These are phyloP conservation scores for Suillus americanus DNA, from an alignment of 768 basidiomycete genomes.

Conservation along the genomic window DNA sequence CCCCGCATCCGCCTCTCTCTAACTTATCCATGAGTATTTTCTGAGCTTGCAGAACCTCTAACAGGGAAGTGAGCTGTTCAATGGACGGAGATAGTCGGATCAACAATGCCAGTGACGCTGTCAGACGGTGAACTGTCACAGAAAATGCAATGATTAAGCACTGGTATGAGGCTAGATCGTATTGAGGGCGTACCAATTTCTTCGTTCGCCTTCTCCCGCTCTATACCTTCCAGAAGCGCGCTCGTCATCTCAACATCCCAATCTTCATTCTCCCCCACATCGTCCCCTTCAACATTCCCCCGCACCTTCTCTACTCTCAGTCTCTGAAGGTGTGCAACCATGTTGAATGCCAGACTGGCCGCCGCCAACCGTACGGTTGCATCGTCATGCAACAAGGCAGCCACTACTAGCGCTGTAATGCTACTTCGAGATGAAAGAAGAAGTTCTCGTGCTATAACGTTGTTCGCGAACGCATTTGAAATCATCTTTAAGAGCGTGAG, in stretches of 20 bases:
- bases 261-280: slow-evolving; percentile 62
- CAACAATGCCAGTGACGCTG: slow-evolving; percentile 75
- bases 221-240: slow-evolving; percentile 79
- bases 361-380: slow-evolving; percentile 70
- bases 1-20: slow-evolving; percentile 47
- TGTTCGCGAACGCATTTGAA: slow-evolving; percentile 61
- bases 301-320: slow-evolving; percentile 46
- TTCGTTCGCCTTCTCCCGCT: slow-evolving; percentile 67
- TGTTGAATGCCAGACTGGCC: slow-evolving; percentile 80
- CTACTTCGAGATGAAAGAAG: slow-evolving; percentile 36
- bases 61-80: slow-evolving; percentile 52
- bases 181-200: slow-evolving; percentile 68
- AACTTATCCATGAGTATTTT: slow-evolving; percentile 60
- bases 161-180: slow-evolving; percentile 3
- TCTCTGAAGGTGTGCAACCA: slow-evolving; percentile 65
- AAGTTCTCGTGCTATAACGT: slow-evolving; percentile 36
- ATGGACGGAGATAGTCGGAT: slow-evolving; percentile 74
- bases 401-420: slow-evolving; percentile 59
- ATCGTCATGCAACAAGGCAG: slow-evolving; percentile 69
- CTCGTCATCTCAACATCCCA: slow-evolving; percentile 86
- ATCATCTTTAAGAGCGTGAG: slow-evolving; percentile 69
- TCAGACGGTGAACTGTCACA: slow-evolving; percentile 71
- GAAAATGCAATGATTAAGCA: slow-evolving; percentile 1
- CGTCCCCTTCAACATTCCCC: slow-evolving; percentile 32
- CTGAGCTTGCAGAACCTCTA: slow-evolving; percentile 70